Evolutionary conservation across 495 filamentous ascomycete genomes (phyloP).

Genomic region (Viridothelium virens): DNA sequence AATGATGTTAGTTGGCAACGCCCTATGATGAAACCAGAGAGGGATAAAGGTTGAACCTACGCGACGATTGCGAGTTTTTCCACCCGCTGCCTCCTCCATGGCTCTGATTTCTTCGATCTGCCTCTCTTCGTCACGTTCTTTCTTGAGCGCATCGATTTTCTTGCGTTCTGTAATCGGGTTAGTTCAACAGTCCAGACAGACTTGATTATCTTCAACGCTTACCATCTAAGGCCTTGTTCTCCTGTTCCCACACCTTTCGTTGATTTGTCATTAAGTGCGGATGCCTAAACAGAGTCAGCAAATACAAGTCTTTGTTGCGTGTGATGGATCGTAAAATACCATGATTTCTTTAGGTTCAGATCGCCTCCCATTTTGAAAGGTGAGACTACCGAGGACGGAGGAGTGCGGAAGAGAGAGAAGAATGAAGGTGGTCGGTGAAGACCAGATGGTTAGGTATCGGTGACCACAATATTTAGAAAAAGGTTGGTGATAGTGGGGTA

Average conservation of each 20-base stretch:
- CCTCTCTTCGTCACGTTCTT: constrained; percentile 91
- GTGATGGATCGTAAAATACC: constrained; percentile 25
- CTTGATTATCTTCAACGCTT: too few species aligned
- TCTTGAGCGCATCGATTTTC: constrained; percentile 72
- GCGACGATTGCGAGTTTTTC: constrained; percentile 60
- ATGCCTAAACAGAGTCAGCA: constrained; percentile 42
- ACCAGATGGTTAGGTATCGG: neutral
- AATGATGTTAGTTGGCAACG: too few species aligned
- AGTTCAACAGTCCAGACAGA: too few species aligned
- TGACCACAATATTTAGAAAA: too few species aligned
- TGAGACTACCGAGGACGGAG: neutral
- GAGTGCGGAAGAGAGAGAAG: constrained; percentile 3
- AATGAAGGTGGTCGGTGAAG: neutral
- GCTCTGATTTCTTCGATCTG: constrained; percentile 60
- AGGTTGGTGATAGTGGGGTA: too few species aligned
- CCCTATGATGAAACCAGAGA: too few species aligned
- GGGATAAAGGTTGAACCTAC: constrained; percentile 37
- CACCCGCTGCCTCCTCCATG: constrained; percentile 82
- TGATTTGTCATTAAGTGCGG: constrained; percentile 77
- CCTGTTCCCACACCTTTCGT: constrained; percentile 72
- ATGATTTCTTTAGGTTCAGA: constrained; percentile 95
- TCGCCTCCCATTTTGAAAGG: constrained; percentile 65
- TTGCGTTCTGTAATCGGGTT: constrained; percentile 58
- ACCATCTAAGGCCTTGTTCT: constrained; percentile 77
- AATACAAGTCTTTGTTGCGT: too few species aligned